Conservation (phyloP, 2,329 filamentous ascomycete species). For the Madurella fahalii region DNA sequence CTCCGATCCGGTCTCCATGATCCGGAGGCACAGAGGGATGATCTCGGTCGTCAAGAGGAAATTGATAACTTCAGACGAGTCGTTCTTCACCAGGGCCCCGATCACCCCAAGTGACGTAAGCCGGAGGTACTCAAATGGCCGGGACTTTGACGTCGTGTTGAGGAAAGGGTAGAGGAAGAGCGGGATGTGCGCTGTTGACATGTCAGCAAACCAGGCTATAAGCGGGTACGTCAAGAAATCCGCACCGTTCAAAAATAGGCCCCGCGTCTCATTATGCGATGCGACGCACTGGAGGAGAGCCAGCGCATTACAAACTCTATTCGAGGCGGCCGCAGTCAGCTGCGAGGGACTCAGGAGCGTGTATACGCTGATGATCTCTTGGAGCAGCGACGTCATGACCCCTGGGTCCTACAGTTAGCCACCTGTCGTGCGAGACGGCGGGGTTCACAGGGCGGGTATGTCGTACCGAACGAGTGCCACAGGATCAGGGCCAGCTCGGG, state of each 20-base stretch:
- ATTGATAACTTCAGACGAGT: conserved; percentile 97
- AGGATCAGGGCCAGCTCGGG: conserved; percentile 92
- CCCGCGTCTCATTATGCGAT: conserved; percentile 93
- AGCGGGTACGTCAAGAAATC: conserved; percentile 1
- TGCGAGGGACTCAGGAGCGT: conserved; percentile 94
- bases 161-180: conserved; percentile 97
- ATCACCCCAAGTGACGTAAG: conserved; percentile 95
- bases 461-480: conserved; percentile 95
- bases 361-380: conserved; percentile 99
- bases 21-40: conserved; percentile 92
- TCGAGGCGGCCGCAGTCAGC: conserved; percentile 93
- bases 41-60: conserved; percentile 98
- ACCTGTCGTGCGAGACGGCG: neutral
- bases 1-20: conserved; percentile 99
- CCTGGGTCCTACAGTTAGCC: conserved; percentile 47
- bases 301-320: conserved; percentile 94
- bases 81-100: conserved; percentile 95
- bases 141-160: conserved; percentile 96
- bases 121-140: conserved; percentile 94
- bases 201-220: conserved; percentile 12
- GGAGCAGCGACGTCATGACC: conserved; percentile 95
- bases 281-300: conserved; percentile 95
- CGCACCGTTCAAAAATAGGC: conserved; percentile 86
- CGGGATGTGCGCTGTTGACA: conserved; percentile 77
- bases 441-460: neutral